Conservation (phyloP, 345 rosid species). For the Adansonia digitata region DNA sequence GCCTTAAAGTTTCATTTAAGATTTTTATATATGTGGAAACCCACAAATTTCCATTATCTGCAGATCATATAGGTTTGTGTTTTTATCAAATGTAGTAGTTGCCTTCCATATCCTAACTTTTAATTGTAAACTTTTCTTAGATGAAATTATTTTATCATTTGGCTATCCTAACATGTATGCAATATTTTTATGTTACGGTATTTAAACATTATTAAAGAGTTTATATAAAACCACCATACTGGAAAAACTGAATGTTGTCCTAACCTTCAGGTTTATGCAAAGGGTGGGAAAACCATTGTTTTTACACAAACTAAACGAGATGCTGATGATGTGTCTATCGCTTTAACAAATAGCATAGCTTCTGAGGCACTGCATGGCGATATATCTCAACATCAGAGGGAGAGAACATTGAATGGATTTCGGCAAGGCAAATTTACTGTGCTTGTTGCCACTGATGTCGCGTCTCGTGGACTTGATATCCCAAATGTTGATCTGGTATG, state of each 20-base stretch:
- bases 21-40: background rate
- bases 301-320: conserved; percentile 92
- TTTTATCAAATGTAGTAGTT: background rate
- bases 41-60: background rate
- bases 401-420: conserved; percentile 87
- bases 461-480: conserved; percentile 96
- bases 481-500: conserved; percentile 92
- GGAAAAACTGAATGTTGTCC: background rate
- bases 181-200: background rate
- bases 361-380: conserved; percentile 97
- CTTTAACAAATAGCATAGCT: conserved; percentile 73
- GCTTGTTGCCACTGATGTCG: conserved; percentile 97
- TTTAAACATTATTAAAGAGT: background rate
- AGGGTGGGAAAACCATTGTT: conserved; percentile 93
- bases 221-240: background rate
- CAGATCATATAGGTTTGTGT: background rate
- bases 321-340: conserved; percentile 88
- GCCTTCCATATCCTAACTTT: background rate
- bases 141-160: background rate
- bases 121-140: background rate
- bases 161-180: background rate
- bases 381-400: conserved; percentile 98
- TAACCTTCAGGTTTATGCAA: conserved; percentile 73
- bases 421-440: conserved; percentile 96
- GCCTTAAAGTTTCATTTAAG: background rate